Evolutionary conservation across 2,329 filamentous ascomycete species (phyloP).

Genomic region (Thermoascus crustaceus): DNA sequence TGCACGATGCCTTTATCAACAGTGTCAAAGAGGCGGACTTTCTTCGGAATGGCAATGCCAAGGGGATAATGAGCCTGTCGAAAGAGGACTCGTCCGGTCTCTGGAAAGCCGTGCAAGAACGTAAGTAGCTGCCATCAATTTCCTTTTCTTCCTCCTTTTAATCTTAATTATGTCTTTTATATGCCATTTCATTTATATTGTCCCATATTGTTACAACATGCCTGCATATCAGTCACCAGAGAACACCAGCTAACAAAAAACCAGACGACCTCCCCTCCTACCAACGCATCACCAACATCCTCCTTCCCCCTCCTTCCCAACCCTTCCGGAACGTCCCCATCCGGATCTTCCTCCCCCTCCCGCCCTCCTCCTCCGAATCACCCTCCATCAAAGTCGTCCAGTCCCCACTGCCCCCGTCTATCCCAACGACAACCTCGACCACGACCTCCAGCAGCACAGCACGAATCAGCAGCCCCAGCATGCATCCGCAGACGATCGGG

Average conservation of each 20-base stretch:
- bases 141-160: neutral
- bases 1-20: constrained; percentile 61
- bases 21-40: constrained; percentile 77
- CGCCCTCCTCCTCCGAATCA: constrained; percentile 47
- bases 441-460: constrained; percentile 16
- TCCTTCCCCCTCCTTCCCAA: constrained; percentile 59
- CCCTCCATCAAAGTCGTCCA: constrained; percentile 62
- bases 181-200: neutral
- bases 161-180: constrained; percentile 5
- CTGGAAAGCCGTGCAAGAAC: constrained; percentile 72
- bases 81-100: constrained; percentile 75
- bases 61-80: constrained; percentile 81
- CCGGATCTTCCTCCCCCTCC: constrained; percentile 71
- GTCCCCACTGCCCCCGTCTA: constrained; percentile 54
- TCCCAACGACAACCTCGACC: constrained; percentile 19
- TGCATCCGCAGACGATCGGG: constrained; percentile 62
- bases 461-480: constrained; percentile 13
- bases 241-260: neutral
- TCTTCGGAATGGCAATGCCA: constrained; percentile 76
- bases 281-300: constrained; percentile 65
- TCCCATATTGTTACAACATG: neutral
- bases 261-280: constrained; percentile 66
- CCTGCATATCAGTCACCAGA: neutral
- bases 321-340: constrained; percentile 77
- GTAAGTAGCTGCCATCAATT: constrained; percentile 34